Conservation (phyloP, 495 filamentous ascomycete genomes). For the Parmelia sp. region DNA sequence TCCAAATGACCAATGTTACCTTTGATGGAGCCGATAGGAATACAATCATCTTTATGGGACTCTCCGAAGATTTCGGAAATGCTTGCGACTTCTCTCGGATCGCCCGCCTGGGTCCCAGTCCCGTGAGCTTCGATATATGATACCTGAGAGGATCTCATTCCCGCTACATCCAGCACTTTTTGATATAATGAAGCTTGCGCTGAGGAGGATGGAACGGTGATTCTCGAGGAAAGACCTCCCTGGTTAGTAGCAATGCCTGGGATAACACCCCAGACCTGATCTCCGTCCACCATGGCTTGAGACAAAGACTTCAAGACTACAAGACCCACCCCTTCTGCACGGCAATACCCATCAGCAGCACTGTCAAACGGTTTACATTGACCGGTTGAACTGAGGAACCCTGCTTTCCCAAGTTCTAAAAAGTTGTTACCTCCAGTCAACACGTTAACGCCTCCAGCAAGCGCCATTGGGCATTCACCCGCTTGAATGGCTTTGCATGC, state of each 20-base stretch:
- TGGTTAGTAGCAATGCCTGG: constrained; percentile 54
- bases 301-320: constrained; percentile 50
- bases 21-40: constrained; percentile 37
- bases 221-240: constrained; percentile 17
- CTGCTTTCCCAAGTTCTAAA: constrained; percentile 35
- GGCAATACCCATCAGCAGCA: constrained; percentile 35
- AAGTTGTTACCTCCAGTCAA: constrained; percentile 28
- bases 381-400: constrained; percentile 42
- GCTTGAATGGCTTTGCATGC: constrained; percentile 29
- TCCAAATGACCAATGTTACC: constrained; percentile 40
- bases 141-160: constrained; percentile 22
- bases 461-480: constrained; percentile 34
- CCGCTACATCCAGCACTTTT: constrained; percentile 11
- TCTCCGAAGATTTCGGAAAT: constrained; percentile 35
- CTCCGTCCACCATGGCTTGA: constrained; percentile 55
- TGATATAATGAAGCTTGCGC: constrained; percentile 31
- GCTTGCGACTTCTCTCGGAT: constrained; percentile 34
- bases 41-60: constrained; percentile 38
- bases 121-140: constrained; percentile 36
- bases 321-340: constrained; percentile 33
- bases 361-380: constrained; percentile 59
- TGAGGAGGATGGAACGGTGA: constrained; percentile 32
- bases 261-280: constrained; percentile 57
- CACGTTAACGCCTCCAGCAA: constrained; percentile 36
- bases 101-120: constrained; percentile 32